Evolutionary conservation across 495 filamentous ascomycete species (phyloP), one percentile per base, ranked within the genome.

Genomic region (Cercophora newfieldiana): DNA sequence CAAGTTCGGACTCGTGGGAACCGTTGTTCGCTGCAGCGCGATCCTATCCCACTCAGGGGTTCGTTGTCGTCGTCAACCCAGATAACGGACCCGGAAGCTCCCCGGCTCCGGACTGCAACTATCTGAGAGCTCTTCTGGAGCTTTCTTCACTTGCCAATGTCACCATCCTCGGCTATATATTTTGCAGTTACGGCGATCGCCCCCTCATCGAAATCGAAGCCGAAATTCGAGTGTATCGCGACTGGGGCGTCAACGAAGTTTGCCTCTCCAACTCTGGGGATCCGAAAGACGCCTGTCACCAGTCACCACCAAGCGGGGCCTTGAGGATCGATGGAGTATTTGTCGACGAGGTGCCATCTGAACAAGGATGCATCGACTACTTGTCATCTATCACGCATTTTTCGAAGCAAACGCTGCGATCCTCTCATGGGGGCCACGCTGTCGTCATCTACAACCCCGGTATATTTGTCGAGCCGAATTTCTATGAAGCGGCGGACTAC

Each of bases 51-150:
- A 47, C 77, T 57, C 70, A 84, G 61, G 77, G 79, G 64, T 88
- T 87, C 70, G 76, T 79, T 7, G 77, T 86, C 37, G 77, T 88
- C 63, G 75, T 87, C 69, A 88, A 88, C 65, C 86, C 85, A 28
- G 72, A 77, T 55, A 85, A 77, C 57, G 86, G 86, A 1, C 86
- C 86, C 14, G 85, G 85, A 22, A 63, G 74, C 31, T 65, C 73
- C 58, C 48, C 76, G 8, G 55, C 77, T 37, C 84, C 85, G 1
- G 82, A 86, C 68, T 77, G 68, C 53, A 83, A 85, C 71, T 87
- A 88, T 68, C 79, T 78, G 7, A 73, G 72, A 3, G 83, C 81
- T 65, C 75, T 87, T 22, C 77, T 79, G 0, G 74, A 63, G 30
- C 77, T 87, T 28, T 74, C 80, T 21, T 56, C 71, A 6, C 74